Conservation (phyloP, 768 basidiomycete genomes). For the Amylocystis lapponica region DNA sequence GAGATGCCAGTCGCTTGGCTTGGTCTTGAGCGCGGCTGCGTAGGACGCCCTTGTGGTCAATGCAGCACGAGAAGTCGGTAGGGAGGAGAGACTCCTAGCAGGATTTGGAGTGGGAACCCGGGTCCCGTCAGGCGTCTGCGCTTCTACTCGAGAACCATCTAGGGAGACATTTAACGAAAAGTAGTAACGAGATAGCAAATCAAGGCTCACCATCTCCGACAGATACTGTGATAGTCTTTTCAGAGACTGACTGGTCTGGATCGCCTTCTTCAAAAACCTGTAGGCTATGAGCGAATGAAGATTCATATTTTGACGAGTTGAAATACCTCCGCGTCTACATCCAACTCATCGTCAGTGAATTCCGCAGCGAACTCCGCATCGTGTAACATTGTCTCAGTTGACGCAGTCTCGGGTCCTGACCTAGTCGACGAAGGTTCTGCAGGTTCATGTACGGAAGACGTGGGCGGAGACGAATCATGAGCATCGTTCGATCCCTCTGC, state of each 20-base stretch:
- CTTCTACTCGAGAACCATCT: constrained; percentile 94
- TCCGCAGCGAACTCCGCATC: constrained; percentile 66
- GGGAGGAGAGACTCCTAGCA: constrained; percentile 33
- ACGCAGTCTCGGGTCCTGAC: constrained; percentile 36
- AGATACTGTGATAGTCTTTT: constrained; percentile 83
- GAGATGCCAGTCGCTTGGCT: constrained; percentile 94
- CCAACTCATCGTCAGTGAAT: constrained; percentile 81
- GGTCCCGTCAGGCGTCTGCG: constrained; percentile 95
- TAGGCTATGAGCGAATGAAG: neutral
- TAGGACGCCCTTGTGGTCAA: constrained; percentile 60
- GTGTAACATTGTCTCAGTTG: constrained; percentile 51
- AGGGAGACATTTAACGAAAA: neutral
- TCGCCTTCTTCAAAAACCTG: constrained; percentile 85
- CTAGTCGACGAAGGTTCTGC: constrained; percentile 10
- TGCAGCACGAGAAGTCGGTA: constrained; percentile 27
- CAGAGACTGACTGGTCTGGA: constrained; percentile 60
- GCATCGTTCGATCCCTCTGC: no score
- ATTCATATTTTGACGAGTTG: neutral
- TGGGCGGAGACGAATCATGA: no score
- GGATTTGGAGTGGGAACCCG: constrained; percentile 84
- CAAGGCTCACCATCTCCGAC: constrained; percentile 64
- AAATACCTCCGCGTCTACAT: constrained; percentile 67
- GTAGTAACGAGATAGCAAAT: neutral
- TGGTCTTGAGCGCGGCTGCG: constrained; percentile 88
- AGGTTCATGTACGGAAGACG: no score